phyloP scores from a whole-genome alignment of 225 moss, liverwort and hornwort species.

The Polytrichum commune region DNA sequence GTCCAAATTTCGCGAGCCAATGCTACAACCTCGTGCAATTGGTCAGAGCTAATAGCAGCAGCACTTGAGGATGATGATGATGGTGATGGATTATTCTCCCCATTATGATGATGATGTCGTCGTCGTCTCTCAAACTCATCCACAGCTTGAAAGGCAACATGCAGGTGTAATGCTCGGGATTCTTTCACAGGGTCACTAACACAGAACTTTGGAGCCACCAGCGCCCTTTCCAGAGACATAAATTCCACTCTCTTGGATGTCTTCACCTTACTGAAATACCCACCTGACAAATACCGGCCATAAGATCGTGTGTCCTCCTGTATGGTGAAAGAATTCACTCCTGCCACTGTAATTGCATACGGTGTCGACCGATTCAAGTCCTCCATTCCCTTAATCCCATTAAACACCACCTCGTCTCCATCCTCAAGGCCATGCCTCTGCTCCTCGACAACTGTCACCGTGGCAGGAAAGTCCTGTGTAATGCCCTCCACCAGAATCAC shows the following conservation, averaged over 20 bases:
- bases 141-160: constrained; percentile 85
- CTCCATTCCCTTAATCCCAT: constrained; percentile 85
- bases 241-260: constrained; percentile 58
- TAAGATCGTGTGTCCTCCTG: constrained; percentile 75
- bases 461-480: constrained; percentile 96
- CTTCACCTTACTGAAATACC: constrained; percentile 88
- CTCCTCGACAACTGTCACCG: constrained; percentile 92
- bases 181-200: constrained; percentile 75
- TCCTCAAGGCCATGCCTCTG: constrained; percentile 88
- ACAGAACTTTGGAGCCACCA: constrained; percentile 69
- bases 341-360: constrained; percentile 71
- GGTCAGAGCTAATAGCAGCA: constrained; percentile 44
- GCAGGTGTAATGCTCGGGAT: constrained; percentile 53
- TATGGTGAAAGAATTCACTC: constrained; percentile 85
- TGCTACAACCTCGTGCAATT: constrained; percentile 60
- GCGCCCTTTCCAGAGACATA: constrained; percentile 62
- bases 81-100: constrained; percentile 22
- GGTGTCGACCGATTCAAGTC: constrained; percentile 70
- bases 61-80: constrained; percentile 6
- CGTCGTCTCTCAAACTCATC: constrained; percentile 77
- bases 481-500: constrained; percentile 86
- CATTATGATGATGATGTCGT: constrained; percentile 25
- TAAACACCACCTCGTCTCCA: constrained; percentile 87
- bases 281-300: constrained; percentile 78
- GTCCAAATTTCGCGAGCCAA: constrained; percentile 80